A percentile compares a stretch with the other conserved stretches of the same genome.
phyloP scores from a whole-genome alignment of 768 basidiomycete species.

The Agaricus bisporus region DNA sequence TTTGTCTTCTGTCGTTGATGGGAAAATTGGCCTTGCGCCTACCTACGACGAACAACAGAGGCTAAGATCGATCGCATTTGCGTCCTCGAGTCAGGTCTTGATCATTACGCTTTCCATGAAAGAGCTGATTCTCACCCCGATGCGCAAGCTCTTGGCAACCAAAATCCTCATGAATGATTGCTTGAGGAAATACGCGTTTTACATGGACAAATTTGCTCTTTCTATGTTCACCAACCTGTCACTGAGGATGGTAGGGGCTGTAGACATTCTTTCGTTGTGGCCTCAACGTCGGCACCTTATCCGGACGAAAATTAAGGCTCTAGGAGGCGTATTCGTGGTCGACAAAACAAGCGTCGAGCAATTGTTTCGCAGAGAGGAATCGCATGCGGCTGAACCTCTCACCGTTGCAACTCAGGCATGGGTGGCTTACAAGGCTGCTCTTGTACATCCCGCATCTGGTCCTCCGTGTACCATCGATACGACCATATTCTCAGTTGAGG shows the following conservation, averaged over 20 bases:
- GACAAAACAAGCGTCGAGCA: slow-evolving; percentile 19
- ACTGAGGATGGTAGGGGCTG: slow-evolving; percentile 23
- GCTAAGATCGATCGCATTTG: too few species aligned
- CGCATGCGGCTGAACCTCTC: slow-evolving; percentile 6
- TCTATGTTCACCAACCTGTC: slow-evolving; percentile 30
- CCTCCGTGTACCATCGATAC: slow-evolving; percentile 18
- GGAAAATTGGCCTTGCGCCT: too few species aligned
- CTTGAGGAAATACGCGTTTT: neutral
- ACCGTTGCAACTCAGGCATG: slow-evolving; percentile 38
- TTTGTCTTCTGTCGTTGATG: too few species aligned
- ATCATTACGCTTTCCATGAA: too few species aligned
- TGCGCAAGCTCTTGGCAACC: neutral
- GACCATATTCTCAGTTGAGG: slow-evolving; percentile 18
- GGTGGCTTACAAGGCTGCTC: slow-evolving; percentile 32
- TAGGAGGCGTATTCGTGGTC: slow-evolving; percentile 31
- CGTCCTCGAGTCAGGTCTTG: too few species aligned
- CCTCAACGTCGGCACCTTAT: slow-evolving; percentile 23
- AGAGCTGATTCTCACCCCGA: too few species aligned
- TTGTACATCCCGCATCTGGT: slow-evolving; percentile 6
- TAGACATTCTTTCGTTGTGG: slow-evolving; percentile 1
- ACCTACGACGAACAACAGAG: too few species aligned
- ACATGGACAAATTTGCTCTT: neutral
- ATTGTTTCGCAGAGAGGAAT: slow-evolving; percentile 26
- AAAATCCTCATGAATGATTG: neutral
- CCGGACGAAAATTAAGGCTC: slow-evolving; percentile 4